A percentile compares a stretch with the other conserved stretches of the same genome.
phyloP scores from a whole-genome alignment of 2,329 filamentous ascomycete species.

The Ophiostoma australiae region DNA sequence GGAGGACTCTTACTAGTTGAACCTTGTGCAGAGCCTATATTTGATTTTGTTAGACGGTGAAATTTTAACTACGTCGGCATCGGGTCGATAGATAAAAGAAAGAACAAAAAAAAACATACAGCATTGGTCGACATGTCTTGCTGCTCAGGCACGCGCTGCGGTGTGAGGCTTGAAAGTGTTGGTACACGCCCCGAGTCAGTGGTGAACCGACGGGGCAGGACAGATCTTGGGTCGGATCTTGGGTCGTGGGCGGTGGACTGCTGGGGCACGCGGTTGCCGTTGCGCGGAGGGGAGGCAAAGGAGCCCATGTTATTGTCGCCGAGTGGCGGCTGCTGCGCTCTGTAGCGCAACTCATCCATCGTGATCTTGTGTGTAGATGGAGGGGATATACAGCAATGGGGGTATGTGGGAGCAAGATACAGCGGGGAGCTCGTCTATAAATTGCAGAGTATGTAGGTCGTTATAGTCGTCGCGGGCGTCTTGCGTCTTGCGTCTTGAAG shows the following conservation, averaged over 20 bases:
- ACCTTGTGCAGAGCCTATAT: conserved; percentile 63
- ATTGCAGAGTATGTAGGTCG: neutral
- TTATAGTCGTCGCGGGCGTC: neutral
- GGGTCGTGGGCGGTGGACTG: conserved; percentile 59
- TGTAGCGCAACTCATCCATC: conserved; percentile 77
- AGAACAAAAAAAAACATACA: conserved; percentile 28
- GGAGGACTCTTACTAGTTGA: conserved; percentile 57
- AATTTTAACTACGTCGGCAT: neutral
- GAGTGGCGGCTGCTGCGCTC: conserved; percentile 69
- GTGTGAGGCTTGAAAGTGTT: conserved; percentile 61
- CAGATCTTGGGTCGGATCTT: conserved; percentile 70
- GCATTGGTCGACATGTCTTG: conserved; percentile 46
- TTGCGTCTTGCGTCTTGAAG: neutral
- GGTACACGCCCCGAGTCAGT: conserved; percentile 82
- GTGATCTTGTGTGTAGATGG: neutral
- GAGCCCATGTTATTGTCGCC: conserved; percentile 71
- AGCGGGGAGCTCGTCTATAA: neutral
- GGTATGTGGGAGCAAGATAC: neutral
- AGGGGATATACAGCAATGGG: neutral
- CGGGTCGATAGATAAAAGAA: neutral
- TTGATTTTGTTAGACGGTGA: conserved; percentile 22
- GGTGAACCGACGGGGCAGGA: conserved; percentile 86
- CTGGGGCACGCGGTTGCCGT: conserved; percentile 58
- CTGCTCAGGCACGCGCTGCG: conserved; percentile 45
- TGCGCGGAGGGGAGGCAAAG: conserved; percentile 69